These are phyloP conservation scores for Tolypocladium pustulatum DNA, from an alignment of 2,329 filamentous ascomycete genomes.

Conservation along the genomic window DNA sequence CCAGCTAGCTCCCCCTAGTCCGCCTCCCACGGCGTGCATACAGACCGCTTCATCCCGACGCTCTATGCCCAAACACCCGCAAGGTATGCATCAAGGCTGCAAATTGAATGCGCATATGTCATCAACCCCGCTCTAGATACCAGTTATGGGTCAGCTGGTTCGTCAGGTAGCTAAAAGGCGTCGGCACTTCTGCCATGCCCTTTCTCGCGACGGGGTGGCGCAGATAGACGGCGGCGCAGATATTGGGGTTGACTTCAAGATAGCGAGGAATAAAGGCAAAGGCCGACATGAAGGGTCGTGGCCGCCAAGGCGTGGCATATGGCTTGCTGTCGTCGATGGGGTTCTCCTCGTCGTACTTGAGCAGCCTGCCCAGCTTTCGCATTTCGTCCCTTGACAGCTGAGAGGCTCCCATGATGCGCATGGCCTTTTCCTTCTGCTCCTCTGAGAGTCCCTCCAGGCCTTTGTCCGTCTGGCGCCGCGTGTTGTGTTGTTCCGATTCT, in stretches of 20 bases:
- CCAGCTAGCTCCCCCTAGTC: background rate
- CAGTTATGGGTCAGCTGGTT: conserved; percentile 83
- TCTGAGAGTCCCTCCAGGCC: conserved; percentile 22
- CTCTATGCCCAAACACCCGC: background rate
- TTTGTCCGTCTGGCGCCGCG: conserved; percentile 21
- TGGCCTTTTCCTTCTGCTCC: conserved; percentile 20
- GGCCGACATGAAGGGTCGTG: conserved; percentile 74
- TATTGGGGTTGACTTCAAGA: conserved; percentile 94
- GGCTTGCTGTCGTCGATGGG: conserved; percentile 67
- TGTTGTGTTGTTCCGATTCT: conserved; percentile 13
- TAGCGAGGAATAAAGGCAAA: conserved; percentile 95
- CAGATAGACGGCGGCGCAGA: conserved; percentile 91
- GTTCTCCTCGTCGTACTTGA: conserved; percentile 61
- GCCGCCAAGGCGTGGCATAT: conserved; percentile 85
- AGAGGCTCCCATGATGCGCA: conserved; percentile 20
- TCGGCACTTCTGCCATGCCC: conserved; percentile 72
- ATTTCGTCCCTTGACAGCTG: conserved; percentile 38
- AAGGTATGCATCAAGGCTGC: background rate
- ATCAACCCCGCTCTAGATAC: conserved; percentile 75
- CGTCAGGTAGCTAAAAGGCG: conserved; percentile 62
- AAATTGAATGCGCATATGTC: background rate
- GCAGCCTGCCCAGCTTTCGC: conserved; percentile 40
- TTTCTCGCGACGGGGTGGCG: conserved; percentile 84
- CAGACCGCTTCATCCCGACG: background rate
- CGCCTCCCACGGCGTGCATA: background rate